phyloP scores from a whole-genome alignment of 208 protist genomes.

The Leishmania tarentolae region DNA sequence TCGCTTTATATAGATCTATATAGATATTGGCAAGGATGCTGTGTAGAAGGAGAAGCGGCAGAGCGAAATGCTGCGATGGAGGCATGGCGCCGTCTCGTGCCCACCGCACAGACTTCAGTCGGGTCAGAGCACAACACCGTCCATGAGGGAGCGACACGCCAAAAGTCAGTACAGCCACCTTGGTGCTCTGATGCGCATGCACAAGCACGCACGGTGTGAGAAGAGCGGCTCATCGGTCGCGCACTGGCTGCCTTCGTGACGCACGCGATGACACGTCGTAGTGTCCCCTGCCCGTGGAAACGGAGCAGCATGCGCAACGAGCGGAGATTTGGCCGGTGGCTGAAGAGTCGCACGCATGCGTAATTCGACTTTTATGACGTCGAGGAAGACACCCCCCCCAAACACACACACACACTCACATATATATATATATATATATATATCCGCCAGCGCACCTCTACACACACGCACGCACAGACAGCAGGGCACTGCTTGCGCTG shows the following conservation, averaged over 20 bases:
- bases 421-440: neutral
- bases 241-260: neutral
- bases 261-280: neutral
- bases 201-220: neutral
- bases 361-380: neutral
- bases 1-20: too few species aligned
- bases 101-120: neutral
- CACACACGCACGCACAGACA: neutral
- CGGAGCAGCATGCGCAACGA: neutral
- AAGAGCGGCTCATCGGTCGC: neutral
- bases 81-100: neutral
- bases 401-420: neutral
- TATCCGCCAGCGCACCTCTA: neutral
- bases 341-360: too few species aligned
- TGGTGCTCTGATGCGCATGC: neutral
- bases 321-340: neutral
- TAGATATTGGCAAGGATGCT: neutral
- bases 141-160: neutral
- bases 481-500: neutral
- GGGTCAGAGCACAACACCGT: neutral
- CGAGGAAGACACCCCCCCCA: neutral
- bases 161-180: neutral
- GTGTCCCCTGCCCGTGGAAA: neutral
- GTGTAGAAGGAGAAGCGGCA: constrained; percentile 3
- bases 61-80: neutral